These are phyloP conservation scores for Malassezia vespertilionis DNA, from an alignment of 1,284 basidiomycete species.

Conservation along the genomic window DNA sequence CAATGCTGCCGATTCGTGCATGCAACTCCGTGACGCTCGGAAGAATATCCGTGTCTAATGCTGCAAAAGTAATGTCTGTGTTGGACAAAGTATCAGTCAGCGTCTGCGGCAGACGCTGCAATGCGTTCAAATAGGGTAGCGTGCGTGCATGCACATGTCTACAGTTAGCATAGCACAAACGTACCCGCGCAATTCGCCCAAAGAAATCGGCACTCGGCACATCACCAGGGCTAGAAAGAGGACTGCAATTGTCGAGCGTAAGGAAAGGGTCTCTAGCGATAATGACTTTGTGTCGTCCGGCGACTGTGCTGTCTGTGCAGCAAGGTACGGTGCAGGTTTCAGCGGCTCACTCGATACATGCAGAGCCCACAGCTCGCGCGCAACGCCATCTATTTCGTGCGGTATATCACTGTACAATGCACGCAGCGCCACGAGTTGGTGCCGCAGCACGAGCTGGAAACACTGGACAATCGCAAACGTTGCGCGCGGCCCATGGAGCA, in stretches of 20 bases:
- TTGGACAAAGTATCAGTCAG: conserved; percentile 59
- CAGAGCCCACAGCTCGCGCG: conserved; percentile 24
- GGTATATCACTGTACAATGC: not conserved
- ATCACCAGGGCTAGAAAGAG: conserved; percentile 13
- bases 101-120: conserved; percentile 57
- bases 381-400: conserved; percentile 2
- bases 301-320: not conserved
- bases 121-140: conserved; percentile 70
- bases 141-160: conserved; percentile 12
- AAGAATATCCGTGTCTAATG: conserved; percentile 53
- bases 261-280: not conserved
- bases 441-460: conserved; percentile 24
- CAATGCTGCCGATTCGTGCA: conserved; percentile 56
- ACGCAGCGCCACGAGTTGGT: conserved; percentile 20
- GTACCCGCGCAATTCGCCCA: conserved; percentile 13
- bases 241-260: conserved; percentile 13
- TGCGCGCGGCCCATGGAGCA: conserved; percentile 4
- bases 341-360: conserved; percentile 12
- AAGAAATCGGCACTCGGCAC: conserved; percentile 8
- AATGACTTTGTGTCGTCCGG: not conserved
- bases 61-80: conserved; percentile 20
- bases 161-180: not conserved
- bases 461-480: conserved; percentile 17
- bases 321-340: conserved; percentile 8
- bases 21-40: conserved; percentile 58